These are phyloP conservation scores for Candolleomyces aberdarensis DNA, from an alignment of 768 basidiomycete species.

Conservation along the genomic window DNA sequence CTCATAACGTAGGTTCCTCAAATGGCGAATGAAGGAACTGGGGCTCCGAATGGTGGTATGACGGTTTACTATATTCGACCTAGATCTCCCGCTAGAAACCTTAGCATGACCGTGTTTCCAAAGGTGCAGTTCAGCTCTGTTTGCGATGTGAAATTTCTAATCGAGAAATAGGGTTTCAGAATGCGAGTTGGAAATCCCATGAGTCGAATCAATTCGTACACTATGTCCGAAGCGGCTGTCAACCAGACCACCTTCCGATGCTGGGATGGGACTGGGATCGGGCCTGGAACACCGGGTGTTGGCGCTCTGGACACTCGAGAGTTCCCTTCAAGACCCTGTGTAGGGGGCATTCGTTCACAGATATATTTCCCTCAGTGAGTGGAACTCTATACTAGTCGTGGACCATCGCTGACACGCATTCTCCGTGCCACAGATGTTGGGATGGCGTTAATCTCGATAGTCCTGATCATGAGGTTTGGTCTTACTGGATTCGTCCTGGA, in stretches of 20 bases:
- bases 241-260: constrained; percentile 11
- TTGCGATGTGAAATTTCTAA: background rate
- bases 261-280: constrained; percentile 8
- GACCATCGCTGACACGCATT: too few species aligned
- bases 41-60: background rate
- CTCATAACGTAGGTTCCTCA: background rate
- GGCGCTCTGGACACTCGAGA: constrained; percentile 3
- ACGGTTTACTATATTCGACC: constrained; percentile 3
- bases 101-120: background rate
- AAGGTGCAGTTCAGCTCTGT: background rate
- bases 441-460: constrained; percentile 10
- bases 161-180: background rate
- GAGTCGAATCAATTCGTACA: background rate
- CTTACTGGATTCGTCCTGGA: background rate
- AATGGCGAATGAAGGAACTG: background rate
- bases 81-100: background rate
- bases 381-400: background rate
- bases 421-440: constrained; percentile 3
- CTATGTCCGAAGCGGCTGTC: constrained; percentile 2
- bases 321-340: constrained; percentile 1
- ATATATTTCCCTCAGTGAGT: constrained; percentile 10
- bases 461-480: constrained; percentile 2
- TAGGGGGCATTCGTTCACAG: constrained; percentile 5
- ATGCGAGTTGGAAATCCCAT: constrained; percentile 9
- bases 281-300: constrained; percentile 7